Evolutionary conservation across 768 basidiomycete species (phyloP).

Genomic region (Lactifluus piperatus): DNA sequence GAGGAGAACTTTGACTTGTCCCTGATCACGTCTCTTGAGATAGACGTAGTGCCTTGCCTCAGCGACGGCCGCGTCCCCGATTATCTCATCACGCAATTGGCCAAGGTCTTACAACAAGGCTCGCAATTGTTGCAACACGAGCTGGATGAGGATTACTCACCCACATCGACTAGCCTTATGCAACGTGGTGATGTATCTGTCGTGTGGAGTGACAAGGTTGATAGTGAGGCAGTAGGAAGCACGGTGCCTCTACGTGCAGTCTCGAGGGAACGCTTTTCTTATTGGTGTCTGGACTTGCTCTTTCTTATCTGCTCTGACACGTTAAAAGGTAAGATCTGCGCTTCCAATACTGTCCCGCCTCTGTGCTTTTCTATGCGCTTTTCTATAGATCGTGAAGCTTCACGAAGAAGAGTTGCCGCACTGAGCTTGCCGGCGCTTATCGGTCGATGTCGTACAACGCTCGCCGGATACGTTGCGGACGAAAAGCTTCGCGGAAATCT

Average conservation of each 20-base stretch:
- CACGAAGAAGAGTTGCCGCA: slow-evolving; percentile 61
- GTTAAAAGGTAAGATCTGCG: slow-evolving; percentile 41
- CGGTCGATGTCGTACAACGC: slow-evolving; percentile 58
- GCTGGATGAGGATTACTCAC: slow-evolving; percentile 7
- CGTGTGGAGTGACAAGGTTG: neutral
- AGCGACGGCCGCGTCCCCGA: slow-evolving; percentile 66
- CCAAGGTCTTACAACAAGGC: slow-evolving; percentile 63
- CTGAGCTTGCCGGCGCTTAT: slow-evolving; percentile 65
- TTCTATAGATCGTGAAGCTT: slow-evolving; percentile 46
- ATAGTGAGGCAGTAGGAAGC: slow-evolving; percentile 24
- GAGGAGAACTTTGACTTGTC: slow-evolving; percentile 84
- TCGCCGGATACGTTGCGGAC: slow-evolving; percentile 77
- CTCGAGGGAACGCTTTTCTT: slow-evolving; percentile 79
- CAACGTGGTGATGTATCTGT: slow-evolving; percentile 12
- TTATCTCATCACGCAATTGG: slow-evolving; percentile 54
- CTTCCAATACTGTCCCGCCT: too few relatives aligned
- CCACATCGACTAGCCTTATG: slow-evolving; percentile 14
- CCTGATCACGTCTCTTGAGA: slow-evolving; percentile 71
- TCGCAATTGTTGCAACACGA: slow-evolving; percentile 40
- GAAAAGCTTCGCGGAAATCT: slow-evolving; percentile 75
- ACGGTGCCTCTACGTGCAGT: slow-evolving; percentile 49
- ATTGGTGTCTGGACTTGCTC: slow-evolving; percentile 86
- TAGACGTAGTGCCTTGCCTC: slow-evolving; percentile 68
- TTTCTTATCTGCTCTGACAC: slow-evolving; percentile 71
- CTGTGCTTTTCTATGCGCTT: neutral